Conservation (phyloP, 306 rosid species). For the Cicer cuneatum region DNA sequence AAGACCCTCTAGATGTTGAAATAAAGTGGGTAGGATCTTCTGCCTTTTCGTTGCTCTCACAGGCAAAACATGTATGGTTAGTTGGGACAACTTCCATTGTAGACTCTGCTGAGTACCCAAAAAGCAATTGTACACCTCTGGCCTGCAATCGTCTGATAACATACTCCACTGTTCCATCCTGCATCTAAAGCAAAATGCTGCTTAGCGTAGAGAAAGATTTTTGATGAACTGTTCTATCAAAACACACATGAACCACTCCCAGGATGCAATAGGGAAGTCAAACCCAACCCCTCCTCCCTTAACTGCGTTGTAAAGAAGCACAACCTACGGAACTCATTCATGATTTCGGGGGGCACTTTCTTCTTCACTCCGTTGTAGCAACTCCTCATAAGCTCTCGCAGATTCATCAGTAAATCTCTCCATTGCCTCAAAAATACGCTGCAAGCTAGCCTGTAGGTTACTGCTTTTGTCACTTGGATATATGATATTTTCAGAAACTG, state of each 20-base stretch:
- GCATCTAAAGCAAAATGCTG: conserved; percentile 31
- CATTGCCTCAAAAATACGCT: conserved; percentile 92
- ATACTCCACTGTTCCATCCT: conserved; percentile 34
- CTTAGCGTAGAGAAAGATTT: conserved; percentile 4
- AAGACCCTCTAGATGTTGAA: not conserved
- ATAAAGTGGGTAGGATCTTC: conserved; percentile 15
- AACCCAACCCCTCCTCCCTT: conserved; percentile 39
- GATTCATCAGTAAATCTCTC: conserved; percentile 81
- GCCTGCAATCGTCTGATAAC: conserved; percentile 15
- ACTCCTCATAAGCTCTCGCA: conserved; percentile 78
- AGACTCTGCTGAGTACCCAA: conserved; percentile 18
- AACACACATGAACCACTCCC: conserved; percentile 11
- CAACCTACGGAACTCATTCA: conserved; percentile 52
- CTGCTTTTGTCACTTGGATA: conserved; percentile 81
- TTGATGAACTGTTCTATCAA: not conserved
- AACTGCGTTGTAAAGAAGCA: not conserved
- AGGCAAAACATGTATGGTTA: conserved; percentile 10
- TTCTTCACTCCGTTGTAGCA: conserved; percentile 76
- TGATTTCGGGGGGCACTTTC: conserved; percentile 52
- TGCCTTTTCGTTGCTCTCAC: conserved; percentile 26
- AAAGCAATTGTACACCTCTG: conserved; percentile 2
- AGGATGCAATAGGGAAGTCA: conserved; percentile 7
- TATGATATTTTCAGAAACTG: conserved; percentile 65
- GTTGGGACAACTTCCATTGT: conserved; percentile 13
- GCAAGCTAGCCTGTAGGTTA: conserved; percentile 83